Conservation (phyloP, 345 rosid genomes). For the Alliaria petiolata region DNA sequence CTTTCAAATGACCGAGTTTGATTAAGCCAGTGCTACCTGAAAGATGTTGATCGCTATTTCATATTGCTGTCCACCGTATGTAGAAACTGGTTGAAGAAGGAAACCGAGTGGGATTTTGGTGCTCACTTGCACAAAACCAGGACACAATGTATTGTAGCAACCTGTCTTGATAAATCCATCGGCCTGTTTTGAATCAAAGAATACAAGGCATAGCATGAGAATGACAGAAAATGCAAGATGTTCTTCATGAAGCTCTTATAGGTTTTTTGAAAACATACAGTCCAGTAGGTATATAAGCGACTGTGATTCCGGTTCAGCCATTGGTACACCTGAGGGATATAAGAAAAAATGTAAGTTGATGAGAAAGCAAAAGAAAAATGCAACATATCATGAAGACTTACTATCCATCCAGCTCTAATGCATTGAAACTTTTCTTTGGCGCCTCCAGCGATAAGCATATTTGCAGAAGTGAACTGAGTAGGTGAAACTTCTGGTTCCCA, state of each 20-base stretch:
- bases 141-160: slow-evolving; percentile 10
- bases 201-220: neutral
- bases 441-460: neutral
- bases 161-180: slow-evolving; percentile 11
- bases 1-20: neutral
- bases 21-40: neutral
- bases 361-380: neutral
- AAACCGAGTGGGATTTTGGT: neutral
- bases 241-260: neutral
- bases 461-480: slow-evolving; percentile 6
- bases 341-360: no score
- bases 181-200: neutral
- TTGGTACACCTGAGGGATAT: slow-evolving; percentile 10
- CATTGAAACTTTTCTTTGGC: neutral
- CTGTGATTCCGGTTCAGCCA: slow-evolving; percentile 8
- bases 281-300: slow-evolving; percentile 13
- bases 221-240: neutral
- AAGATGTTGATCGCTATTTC: neutral
- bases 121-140: slow-evolving; percentile 6
- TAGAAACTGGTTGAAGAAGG: neutral
- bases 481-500: slow-evolving; percentile 12
- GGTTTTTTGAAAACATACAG: slow-evolving; percentile 7
- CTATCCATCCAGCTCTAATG: slow-evolving; percentile 27
- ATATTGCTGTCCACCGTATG: neutral
- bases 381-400: neutral